A percentile compares a stretch with the other conserved stretches of the same genome.
Evolutionary conservation across 495 filamentous ascomycete genomes (phyloP).

Genomic region (Jackrogersella minutella): DNA sequence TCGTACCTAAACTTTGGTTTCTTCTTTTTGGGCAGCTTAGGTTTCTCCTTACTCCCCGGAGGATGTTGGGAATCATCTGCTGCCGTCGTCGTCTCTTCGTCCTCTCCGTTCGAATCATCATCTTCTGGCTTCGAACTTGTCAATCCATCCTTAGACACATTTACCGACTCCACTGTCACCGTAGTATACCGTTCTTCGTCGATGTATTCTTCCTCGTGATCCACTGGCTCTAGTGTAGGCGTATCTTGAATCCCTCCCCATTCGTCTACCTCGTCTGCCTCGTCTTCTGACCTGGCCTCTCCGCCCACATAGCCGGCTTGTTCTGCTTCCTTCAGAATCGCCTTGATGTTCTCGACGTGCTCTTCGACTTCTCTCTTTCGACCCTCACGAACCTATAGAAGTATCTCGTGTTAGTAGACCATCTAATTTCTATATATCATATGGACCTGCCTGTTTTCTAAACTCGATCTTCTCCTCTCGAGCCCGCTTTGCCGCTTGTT

Average conservation of each 20-base stretch:
- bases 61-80: slow-evolving; percentile 38
- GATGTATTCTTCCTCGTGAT: slow-evolving; percentile 92
- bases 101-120: slow-evolving; percentile 57
- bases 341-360: slow-evolving; percentile 77
- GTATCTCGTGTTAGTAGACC: not conserved
- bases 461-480: slow-evolving; percentile 74
- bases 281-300: slow-evolving; percentile 42
- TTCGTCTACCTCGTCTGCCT: slow-evolving; percentile 64
- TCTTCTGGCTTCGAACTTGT: slow-evolving; percentile 55
- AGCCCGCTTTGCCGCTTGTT: slow-evolving; percentile 73
- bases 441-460: slow-evolving; percentile 70
- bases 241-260: slow-evolving; percentile 70
- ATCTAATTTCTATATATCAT: not conserved
- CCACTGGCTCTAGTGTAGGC: slow-evolving; percentile 56
- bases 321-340: slow-evolving; percentile 64
- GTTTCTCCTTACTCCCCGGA: slow-evolving; percentile 45
- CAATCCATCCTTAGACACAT: slow-evolving; percentile 75
- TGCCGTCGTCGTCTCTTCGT: slow-evolving; percentile 47
- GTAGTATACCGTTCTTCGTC: slow-evolving; percentile 96
- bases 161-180: slow-evolving; percentile 92
- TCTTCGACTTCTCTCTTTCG: slow-evolving; percentile 79
- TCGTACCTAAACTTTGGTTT: slow-evolving; percentile 95
- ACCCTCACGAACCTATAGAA: slow-evolving; percentile 75
- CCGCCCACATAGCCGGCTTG: slow-evolving; percentile 54
- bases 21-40: slow-evolving; percentile 70